Conservation (phyloP, 371 early-diverging fungal genomes). For the Massospora cicadina region DNA sequence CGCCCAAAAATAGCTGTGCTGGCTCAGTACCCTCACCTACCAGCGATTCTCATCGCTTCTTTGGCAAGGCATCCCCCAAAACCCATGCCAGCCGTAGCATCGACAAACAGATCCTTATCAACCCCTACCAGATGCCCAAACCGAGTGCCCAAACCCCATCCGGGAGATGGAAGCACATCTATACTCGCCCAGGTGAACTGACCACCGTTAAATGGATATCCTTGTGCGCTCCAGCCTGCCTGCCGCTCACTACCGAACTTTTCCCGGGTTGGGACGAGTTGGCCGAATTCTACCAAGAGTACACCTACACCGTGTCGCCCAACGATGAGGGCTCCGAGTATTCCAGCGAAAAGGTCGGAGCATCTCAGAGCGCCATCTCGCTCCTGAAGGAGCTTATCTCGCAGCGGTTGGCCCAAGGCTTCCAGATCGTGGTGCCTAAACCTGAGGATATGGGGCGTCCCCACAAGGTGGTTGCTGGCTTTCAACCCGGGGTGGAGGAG, state of each 20-base stretch:
- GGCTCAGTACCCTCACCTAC: slow-evolving; percentile 10
- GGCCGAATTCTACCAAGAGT: slow-evolving; percentile 46
- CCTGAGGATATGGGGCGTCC: neutral
- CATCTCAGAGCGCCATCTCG: slow-evolving; percentile 26
- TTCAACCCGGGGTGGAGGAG: neutral
- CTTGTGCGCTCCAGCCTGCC: slow-evolving; percentile 75
- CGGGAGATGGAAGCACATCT: slow-evolving; percentile 70
- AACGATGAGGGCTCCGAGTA: slow-evolving; percentile 30
- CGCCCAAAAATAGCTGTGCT: slow-evolving; percentile 8
- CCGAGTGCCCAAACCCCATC: slow-evolving; percentile 32
- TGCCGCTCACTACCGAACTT: slow-evolving; percentile 85
- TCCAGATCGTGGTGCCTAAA: slow-evolving; percentile 57
- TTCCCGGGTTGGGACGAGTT: slow-evolving; percentile 63
- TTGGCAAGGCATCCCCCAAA: slow-evolving; percentile 4
- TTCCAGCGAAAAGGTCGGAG: slow-evolving; percentile 11
- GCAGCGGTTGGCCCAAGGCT: slow-evolving; percentile 84
- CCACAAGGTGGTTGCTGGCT: slow-evolving; percentile 8
- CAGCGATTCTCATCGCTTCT: neutral
- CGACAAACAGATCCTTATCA: slow-evolving; percentile 26
- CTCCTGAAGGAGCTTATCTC: slow-evolving; percentile 71
- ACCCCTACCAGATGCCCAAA: slow-evolving; percentile 53
- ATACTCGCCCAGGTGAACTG: slow-evolving; percentile 25
- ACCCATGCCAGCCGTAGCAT: neutral
- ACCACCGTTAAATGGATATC: slow-evolving; percentile 55
- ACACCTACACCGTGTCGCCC: slow-evolving; percentile 60